phyloP scores from a whole-genome alignment of 345 rosid genomes.

The Arabidopsis thaliana region DNA sequence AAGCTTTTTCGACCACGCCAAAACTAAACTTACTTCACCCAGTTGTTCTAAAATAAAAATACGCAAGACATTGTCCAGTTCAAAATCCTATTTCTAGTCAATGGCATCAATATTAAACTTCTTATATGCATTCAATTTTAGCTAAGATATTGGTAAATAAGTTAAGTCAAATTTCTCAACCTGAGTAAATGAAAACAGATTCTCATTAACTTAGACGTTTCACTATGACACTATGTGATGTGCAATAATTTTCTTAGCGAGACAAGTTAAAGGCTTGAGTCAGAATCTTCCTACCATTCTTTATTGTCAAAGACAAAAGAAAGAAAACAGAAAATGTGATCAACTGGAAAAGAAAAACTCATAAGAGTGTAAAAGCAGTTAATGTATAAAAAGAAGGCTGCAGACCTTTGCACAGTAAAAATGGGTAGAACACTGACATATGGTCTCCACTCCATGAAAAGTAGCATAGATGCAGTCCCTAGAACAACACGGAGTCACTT shows the following conservation, averaged over 20 bases:
- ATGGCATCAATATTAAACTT: neutral
- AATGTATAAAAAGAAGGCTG: slow-evolving; percentile 7
- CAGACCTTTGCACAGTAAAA: slow-evolving; percentile 70
- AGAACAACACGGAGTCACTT: slow-evolving; percentile 17
- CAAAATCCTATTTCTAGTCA: neutral
- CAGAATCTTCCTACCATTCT: neutral
- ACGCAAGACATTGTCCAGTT: neutral
- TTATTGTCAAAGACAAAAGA: neutral
- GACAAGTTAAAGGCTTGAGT: neutral
- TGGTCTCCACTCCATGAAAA: slow-evolving; percentile 83
- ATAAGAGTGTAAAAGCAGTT: neutral
- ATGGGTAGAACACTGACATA: slow-evolving; percentile 68
- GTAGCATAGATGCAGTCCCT: slow-evolving; percentile 97
- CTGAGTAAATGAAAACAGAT: neutral
- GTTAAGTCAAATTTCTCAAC: slow-evolving; percentile 3
- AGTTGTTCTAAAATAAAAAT: slow-evolving; percentile 1
- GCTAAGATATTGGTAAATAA: slow-evolving; percentile 1
- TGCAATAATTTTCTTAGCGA: slow-evolving; percentile 1
- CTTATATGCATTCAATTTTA: neutral
- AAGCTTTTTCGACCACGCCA: slow-evolving; percentile 21
- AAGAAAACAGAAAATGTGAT: slow-evolving; percentile 10
- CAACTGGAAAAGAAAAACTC: neutral
- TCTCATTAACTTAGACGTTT: neutral
- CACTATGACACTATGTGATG: neutral
- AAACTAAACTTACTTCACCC: slow-evolving; percentile 17